A percentile compares a stretch with the other conserved stretches of the same genome.
Conservation (phyloP, 208 protist species). For the Leishmania aethiopica region DNA sequence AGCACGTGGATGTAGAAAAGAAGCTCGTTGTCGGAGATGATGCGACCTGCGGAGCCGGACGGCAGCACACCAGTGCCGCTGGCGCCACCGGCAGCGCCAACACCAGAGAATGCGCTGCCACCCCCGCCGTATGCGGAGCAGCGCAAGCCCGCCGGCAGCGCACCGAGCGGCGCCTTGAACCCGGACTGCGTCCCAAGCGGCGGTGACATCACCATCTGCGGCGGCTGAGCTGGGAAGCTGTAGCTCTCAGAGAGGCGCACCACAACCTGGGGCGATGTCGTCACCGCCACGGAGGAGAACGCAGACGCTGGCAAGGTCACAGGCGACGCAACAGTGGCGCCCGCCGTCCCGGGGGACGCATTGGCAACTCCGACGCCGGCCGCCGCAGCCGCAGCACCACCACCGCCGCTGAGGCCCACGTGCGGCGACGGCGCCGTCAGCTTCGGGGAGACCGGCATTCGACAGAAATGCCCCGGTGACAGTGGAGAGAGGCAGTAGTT, state of each 20-base stretch:
- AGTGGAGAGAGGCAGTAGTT: conserved; percentile 29
- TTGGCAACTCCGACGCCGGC: not conserved
- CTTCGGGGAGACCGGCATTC: conserved; percentile 14
- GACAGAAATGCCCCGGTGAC: conserved; percentile 24
- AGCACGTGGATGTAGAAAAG: conserved; percentile 39
- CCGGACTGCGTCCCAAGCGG: conserved; percentile 10
- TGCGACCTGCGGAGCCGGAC: not conserved
- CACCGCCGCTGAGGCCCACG: not conserved
- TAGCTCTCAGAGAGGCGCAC: conserved; percentile 36
- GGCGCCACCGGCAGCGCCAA: not conserved
- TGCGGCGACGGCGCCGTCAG: not conserved
- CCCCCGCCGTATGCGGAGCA: not conserved
- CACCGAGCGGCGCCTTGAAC: not conserved
- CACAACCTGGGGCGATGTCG: conserved; percentile 27
- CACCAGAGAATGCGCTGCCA: not conserved
- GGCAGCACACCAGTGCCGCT: not conserved
- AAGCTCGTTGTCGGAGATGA: conserved; percentile 28
- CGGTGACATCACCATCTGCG: conserved; percentile 32
- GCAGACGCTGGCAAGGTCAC: conserved; percentile 7
- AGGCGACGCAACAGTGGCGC: conserved; percentile 5
- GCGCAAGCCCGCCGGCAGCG: not conserved
- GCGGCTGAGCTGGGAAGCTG: conserved; percentile 32
- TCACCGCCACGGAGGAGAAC: conserved; percentile 1
- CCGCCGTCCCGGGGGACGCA: not conserved
- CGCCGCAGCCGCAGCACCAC: not conserved